phyloP scores from a whole-genome alignment of 2,329 filamentous ascomycete genomes.

The Neofusicoccum sp. region DNA sequence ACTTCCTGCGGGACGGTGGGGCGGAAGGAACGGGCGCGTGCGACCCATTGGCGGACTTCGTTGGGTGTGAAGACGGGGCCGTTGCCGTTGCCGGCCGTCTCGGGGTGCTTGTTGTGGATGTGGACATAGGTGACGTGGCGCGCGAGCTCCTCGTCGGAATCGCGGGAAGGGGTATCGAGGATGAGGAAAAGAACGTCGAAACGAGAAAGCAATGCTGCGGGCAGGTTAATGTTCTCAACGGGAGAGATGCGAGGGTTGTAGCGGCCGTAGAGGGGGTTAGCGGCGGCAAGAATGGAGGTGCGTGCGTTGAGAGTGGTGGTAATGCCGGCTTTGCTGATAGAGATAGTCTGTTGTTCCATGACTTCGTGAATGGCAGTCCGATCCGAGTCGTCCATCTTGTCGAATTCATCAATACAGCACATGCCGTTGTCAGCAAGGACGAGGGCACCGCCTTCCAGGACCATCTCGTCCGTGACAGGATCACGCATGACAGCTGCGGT shows the following conservation, averaged over 20 bases:
- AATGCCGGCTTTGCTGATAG: conserved; percentile 88
- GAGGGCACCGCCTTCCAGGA: conserved; percentile 75
- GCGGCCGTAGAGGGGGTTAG: conserved; percentile 94
- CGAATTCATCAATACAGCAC: conserved; percentile 84
- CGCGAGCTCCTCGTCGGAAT: conserved; percentile 87
- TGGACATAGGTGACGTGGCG: conserved; percentile 95
- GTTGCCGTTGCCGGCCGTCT: conserved; percentile 47
- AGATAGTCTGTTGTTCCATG: conserved; percentile 86
- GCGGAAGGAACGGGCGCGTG: conserved; percentile 84
- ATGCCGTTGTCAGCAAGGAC: conserved; percentile 80
- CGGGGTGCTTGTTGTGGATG: conserved; percentile 93
- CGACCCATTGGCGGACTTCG: conserved; percentile 94
- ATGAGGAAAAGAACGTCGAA: conserved; percentile 97
- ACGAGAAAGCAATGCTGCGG: conserved; percentile 92
- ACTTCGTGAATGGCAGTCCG: conserved; percentile 83
- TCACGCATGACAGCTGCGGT: conserved; percentile 83
- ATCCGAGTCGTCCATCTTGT: conserved; percentile 86
- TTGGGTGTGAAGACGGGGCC: conserved; percentile 83
- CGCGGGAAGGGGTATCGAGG: conserved; percentile 86
- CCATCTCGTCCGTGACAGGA: conserved; percentile 80
- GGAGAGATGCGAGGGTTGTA: conserved; percentile 98
- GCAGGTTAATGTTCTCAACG: conserved; percentile 98
- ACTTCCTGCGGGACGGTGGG: conserved; percentile 81
- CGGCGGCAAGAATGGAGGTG: conserved; percentile 91
- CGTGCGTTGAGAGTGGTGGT: conserved; percentile 95